Conservation (phyloP, 139 green algal genomes). For the Microglena sp. region DNA sequence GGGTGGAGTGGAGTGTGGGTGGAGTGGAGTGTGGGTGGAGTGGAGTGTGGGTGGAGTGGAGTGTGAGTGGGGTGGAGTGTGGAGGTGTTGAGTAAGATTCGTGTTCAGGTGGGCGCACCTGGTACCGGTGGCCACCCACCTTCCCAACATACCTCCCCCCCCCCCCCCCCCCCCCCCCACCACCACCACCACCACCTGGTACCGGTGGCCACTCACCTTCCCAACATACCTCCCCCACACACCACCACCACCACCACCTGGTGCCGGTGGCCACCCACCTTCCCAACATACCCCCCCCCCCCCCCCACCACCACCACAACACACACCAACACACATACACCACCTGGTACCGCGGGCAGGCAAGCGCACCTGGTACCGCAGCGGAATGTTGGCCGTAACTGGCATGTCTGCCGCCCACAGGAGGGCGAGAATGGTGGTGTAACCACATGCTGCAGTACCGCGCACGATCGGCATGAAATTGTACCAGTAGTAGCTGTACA, state of each 20-base stretch:
- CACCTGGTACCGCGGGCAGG: neutral
- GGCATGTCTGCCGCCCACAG: constrained; percentile 77
- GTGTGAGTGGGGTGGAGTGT: too few species aligned
- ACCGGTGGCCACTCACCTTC: neutral
- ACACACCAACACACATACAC: neutral
- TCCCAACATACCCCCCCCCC: neutral
- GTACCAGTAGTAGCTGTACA: constrained; percentile 61
- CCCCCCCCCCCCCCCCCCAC: neutral
- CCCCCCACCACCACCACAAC: neutral
- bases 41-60: too few species aligned
- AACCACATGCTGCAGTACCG: constrained; percentile 75
- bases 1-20: too few species aligned
- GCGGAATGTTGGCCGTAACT: constrained; percentile 61
- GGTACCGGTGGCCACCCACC: neutral
- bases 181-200: neutral
- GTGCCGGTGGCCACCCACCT: neutral
- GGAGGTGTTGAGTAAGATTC: too few species aligned
- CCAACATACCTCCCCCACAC: neutral
- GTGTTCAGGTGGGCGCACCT: neutral
- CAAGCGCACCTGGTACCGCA: constrained; percentile 62
- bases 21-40: too few species aligned
- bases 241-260: neutral
- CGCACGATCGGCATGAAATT: constrained; percentile 95
- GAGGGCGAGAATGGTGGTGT: constrained; percentile 69
- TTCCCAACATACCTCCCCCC: neutral